Conservation (phyloP, 148 eudicot species). For the Amaranthus palmeri region DNA sequence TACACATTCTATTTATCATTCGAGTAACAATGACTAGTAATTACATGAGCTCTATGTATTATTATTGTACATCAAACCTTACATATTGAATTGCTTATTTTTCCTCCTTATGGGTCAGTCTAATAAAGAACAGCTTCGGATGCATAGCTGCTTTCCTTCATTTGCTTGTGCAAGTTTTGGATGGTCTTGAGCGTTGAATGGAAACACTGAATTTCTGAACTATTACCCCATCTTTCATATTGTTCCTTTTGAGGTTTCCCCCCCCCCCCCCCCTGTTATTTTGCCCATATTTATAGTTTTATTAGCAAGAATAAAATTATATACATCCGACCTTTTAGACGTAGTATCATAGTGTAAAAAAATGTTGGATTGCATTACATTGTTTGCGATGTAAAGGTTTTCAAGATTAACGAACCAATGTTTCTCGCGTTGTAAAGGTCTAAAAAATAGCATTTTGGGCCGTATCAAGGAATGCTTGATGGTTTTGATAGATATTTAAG, state of each 20-base stretch:
- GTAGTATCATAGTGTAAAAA: too few relatives aligned
- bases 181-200: not conserved
- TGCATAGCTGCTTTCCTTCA: slow-evolving; percentile 16
- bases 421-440: too few relatives aligned
- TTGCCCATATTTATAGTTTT: too few relatives aligned
- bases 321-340: too few relatives aligned
- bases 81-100: slow-evolving; percentile 10
- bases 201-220: not conserved
- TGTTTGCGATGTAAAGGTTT: too few relatives aligned
- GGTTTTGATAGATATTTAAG: too few relatives aligned
- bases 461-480: too few relatives aligned
- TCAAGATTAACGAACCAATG: too few relatives aligned
- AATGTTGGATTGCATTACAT: too few relatives aligned
- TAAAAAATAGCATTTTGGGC: too few relatives aligned
- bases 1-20: slow-evolving; percentile 22
- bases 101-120: slow-evolving; percentile 18
- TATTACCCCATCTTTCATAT: not conserved
- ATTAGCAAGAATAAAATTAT: too few relatives aligned
- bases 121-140: slow-evolving; percentile 22
- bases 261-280: too few relatives aligned
- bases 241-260: not conserved
- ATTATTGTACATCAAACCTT: slow-evolving; percentile 9
- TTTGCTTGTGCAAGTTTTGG: slow-evolving; percentile 1
- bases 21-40: slow-evolving; percentile 13
- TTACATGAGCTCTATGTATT: slow-evolving; percentile 17